phyloP scores from a whole-genome alignment of 2,329 filamentous ascomycete genomes.

The Clathrospora elynae region DNA sequence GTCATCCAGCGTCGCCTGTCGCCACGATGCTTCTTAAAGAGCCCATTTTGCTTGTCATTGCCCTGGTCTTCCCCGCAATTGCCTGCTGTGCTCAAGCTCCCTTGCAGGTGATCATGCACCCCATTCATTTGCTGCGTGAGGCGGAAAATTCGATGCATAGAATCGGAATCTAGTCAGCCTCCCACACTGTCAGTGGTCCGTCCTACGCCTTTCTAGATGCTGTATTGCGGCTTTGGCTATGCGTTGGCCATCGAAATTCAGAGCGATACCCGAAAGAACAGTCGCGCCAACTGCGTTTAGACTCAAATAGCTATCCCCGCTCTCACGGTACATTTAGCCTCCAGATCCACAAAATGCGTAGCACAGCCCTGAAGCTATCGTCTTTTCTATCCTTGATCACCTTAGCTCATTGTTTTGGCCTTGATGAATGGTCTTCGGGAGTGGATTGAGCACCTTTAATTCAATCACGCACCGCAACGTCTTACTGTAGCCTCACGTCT shows the following conservation, averaged over 20 bases:
- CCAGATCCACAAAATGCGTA: conserved; percentile 38
- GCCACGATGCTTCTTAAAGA: conserved; percentile 26
- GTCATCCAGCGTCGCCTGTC: conserved; percentile 32
- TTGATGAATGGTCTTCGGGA: conserved; percentile 33
- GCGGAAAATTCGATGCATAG: conserved; percentile 32
- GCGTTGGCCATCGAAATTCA: conserved; percentile 37
- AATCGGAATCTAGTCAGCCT: conserved; percentile 37
- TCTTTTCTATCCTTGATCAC: conserved; percentile 23
- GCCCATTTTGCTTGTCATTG: conserved; percentile 17
- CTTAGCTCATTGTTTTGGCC: conserved; percentile 23
- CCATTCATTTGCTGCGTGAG: conserved; percentile 41
- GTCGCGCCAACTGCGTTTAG: conserved; percentile 46
- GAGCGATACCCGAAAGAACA: conserved; percentile 32
- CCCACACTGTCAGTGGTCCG: conserved; percentile 34
- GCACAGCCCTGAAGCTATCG: conserved; percentile 23
- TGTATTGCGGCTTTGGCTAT: conserved; percentile 39
- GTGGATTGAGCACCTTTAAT: conserved; percentile 24
- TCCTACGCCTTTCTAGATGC: conserved; percentile 20
- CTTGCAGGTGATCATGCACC: conserved; percentile 51
- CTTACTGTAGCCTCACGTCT: too few species aligned
- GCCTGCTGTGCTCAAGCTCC: conserved; percentile 37
- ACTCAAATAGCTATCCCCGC: conserved; percentile 44
- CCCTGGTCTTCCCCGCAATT: conserved; percentile 48
- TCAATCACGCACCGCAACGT: conserved; percentile 14
- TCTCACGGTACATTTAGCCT: conserved; percentile 29